A percentile compares a stretch with the other conserved stretches of the same genome.
phyloP scores from a whole-genome alignment of 2,329 filamentous ascomycete species.

The Paracamarosporium sp. region DNA sequence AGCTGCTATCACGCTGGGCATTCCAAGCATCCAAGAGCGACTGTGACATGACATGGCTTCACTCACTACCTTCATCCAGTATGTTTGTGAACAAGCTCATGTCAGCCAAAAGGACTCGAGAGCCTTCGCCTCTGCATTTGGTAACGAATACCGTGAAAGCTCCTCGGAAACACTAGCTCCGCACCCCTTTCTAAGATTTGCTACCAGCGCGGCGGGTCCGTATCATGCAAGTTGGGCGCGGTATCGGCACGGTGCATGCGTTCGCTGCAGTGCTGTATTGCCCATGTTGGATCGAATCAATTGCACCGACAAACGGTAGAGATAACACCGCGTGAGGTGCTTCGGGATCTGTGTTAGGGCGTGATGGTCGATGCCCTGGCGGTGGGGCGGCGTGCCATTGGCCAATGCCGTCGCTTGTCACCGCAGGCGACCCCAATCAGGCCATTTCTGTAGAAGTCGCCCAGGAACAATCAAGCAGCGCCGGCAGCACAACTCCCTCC shows the following conservation, averaged over 20 bases:
- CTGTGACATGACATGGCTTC: not conserved
- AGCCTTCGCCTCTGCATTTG: not conserved
- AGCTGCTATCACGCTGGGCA: too few relatives aligned
- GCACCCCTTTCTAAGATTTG: not conserved
- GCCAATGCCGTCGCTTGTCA: not conserved
- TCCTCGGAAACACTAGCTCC: not conserved
- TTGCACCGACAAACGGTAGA: not conserved
- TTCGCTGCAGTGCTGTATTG: not conserved
- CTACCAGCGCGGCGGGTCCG: slow-evolving; percentile 1
- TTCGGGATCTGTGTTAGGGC: not conserved
- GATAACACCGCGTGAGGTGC: not conserved
- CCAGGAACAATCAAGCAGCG: slow-evolving; percentile 1
- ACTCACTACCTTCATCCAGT: not conserved
- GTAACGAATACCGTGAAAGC: not conserved
- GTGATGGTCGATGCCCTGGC: not conserved
- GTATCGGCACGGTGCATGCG: slow-evolving; percentile 1
- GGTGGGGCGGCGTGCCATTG: not conserved
- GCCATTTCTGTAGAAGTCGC: slow-evolving; percentile 1
- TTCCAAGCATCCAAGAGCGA: not conserved
- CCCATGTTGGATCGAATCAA: slow-evolving; percentile 1
- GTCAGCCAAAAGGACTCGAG: not conserved
- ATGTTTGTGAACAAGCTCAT: not conserved
- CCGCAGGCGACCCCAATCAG: not conserved
- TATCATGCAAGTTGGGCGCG: not conserved
- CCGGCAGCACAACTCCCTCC: not conserved